Base-by-base conservation (phyloP, 148 eudicot species). In the Vaccinium darrowii region DNA sequence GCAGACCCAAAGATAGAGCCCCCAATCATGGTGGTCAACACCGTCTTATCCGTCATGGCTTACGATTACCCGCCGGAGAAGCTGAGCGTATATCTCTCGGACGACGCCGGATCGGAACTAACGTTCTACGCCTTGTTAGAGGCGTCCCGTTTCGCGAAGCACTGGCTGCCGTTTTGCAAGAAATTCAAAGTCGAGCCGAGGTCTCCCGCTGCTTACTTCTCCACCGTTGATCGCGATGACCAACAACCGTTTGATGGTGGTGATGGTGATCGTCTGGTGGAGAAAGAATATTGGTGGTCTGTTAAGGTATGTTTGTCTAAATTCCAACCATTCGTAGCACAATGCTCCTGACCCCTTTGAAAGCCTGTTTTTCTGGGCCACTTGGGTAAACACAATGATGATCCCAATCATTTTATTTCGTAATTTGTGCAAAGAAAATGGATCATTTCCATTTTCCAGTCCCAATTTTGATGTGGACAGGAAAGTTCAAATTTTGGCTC, bases 121-220 rank as follows among this genome's bases (percentile, higher is more conserved):
- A 85, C 23, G 18, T 71, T 85, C 79, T 85, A 85, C 39, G 78
- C 83, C 11, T 83, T 80, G 21, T 25, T 85, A 69, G 77, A 79
- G 79, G 83, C 86, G 39, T 65, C 86, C 39, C 62, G 10, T 3
- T 85, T 80, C 83, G n/a, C 79, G 1, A 80, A 53, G 60, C 13
- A 65, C 25, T 85, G 86, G 86, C 56, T 85, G 10, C 86, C 86
- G 21, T 85, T 79, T 71, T 85, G 83, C 86, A 85, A 56, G 71
- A 79, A 80, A 49, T 56, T 7, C 52, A 80, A 80, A 39, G n/a
- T 85, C 8, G 78, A 85, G 23, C 79, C 65, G 14, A 10, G 72
- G n/a, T 36, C 86, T 0, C 86, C 86, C 3, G 67, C 33, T 5
- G 63, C 57, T 3, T 85, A 85, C 62, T 85, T 85, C 56, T 25